Percentiles rank a stretch among this genome's conserved stretches.
phyloP scores from a whole-genome alignment of 2,329 filamentous ascomycete species.

The Pseudogymnoascus sp. region DNA sequence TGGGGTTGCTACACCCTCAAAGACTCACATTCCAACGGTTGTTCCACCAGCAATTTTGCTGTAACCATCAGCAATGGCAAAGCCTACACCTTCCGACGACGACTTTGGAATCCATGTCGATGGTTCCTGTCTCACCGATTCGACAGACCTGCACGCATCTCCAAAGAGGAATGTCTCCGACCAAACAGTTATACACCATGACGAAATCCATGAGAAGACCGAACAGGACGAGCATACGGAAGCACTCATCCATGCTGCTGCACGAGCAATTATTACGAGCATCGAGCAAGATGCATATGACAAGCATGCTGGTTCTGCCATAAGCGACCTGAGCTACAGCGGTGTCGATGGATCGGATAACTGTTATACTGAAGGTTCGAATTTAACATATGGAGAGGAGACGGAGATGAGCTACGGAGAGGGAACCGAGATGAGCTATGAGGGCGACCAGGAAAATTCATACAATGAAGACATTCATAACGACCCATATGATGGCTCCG shows the following conservation, averaged over 20 bases:
- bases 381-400: conserved; percentile 24
- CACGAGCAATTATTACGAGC: conserved; percentile 43
- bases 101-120: conserved; percentile 28
- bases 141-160: conserved; percentile 7
- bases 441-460: conserved; percentile 17
- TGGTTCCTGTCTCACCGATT: conserved; percentile 22
- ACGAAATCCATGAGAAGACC: conserved; percentile 14
- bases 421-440: conserved; percentile 19
- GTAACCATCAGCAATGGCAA: conserved; percentile 3
- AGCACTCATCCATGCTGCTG: conserved; percentile 47
- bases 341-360: conserved; percentile 19
- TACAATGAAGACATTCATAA: conserved; percentile 20
- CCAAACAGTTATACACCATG: conserved; percentile 21
- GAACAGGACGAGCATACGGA: conserved; percentile 34
- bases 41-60: conserved; percentile 4
- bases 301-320: conserved; percentile 26
- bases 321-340: conserved; percentile 29
- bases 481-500: conserved; percentile 26
- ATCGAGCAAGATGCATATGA: conserved; percentile 35
- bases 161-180: conserved; percentile 16
- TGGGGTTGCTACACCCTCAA: neutral
- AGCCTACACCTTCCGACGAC: neutral
- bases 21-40: neutral
- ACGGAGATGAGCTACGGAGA: conserved; percentile 20
- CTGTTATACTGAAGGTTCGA: conserved; percentile 17